Conservation (phyloP, 2,329 filamentous ascomycete species). For the Ophiosphaerella herpotricha region DNA sequence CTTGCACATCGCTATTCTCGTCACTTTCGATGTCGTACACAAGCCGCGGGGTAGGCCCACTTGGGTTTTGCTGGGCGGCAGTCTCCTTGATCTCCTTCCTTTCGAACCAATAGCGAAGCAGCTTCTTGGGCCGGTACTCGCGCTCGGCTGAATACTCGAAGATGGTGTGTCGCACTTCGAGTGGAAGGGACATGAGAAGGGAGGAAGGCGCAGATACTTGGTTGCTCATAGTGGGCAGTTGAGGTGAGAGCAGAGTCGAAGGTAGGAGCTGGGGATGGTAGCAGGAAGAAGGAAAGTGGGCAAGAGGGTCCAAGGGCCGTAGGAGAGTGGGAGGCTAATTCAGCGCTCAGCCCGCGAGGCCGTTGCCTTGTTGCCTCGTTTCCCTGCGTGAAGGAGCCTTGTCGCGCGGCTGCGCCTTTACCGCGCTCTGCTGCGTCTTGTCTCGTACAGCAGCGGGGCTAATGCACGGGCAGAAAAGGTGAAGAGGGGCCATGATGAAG, state of each 20-base stretch:
- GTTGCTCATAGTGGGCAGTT: slow-evolving; percentile 8
- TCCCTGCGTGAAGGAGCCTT: background rate
- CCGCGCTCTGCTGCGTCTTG: background rate
- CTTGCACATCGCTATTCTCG: slow-evolving; percentile 7
- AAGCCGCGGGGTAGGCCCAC: slow-evolving; percentile 7
- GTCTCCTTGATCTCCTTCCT: slow-evolving; percentile 32
- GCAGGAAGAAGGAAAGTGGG: too few relatives aligned
- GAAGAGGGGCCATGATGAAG: background rate
- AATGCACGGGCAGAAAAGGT: background rate
- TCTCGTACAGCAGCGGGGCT: background rate
- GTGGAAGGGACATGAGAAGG: slow-evolving; percentile 30
- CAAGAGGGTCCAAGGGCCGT: too few relatives aligned
- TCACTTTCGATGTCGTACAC: slow-evolving; percentile 14
- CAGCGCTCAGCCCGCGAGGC: too few relatives aligned
- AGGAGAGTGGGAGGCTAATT: too few relatives aligned
- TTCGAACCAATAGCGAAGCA: slow-evolving; percentile 44
- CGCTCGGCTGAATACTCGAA: slow-evolving; percentile 27
- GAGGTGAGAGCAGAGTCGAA: background rate
- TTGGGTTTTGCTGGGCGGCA: slow-evolving; percentile 19
- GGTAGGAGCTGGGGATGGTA: background rate
- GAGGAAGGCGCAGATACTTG: slow-evolving; percentile 2
- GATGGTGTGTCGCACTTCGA: slow-evolving; percentile 40
- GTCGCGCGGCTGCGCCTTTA: background rate
- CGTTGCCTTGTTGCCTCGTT: background rate
- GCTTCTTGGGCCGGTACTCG: slow-evolving; percentile 23